Evolutionary conservation across 2,329 filamentous ascomycete genomes (phyloP), one percentile per base, ranked within the genome.

Genomic region (Amylocarpus encephaloides): DNA sequence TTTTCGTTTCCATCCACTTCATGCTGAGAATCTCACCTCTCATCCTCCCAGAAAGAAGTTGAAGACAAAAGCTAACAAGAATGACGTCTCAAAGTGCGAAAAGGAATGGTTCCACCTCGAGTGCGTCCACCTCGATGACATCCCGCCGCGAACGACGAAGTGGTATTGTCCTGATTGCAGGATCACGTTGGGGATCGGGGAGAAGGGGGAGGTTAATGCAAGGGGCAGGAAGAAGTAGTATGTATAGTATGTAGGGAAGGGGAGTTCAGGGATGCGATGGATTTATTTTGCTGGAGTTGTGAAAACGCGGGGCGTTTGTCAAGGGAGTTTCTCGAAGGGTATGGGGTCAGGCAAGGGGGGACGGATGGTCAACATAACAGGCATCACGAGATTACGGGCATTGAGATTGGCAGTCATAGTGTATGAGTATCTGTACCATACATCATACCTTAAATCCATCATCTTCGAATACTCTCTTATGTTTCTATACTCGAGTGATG

Each of bases 121-220:
- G 56, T 93, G 88, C 62, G 85, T 93, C 5, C 82, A 77, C 5
- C 72, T 93, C 32, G 72, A 75, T 10, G 72, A 82, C 19, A 79
- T 86, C 52, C 86, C 87, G 10, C 78, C 82, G 2, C 75, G 85
- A 15, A 85, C 85, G 30, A 83, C 83, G 2, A 90, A 89, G 67
- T 93, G 88, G 88, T 93, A 89, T 62, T 93, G 88, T 67, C 86
- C 86, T 1, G 82, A 88, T 44, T 93, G 88, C 63, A 73, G 83
- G 36, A 76, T 79, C 54, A 69, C 76, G 29, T 68, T 84, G 30
- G 79, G 80, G 43, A 80, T 83, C 58, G 80, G 80, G 5, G 78
- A 81, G 67, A 79, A 74, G 66, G 80, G 80, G 2, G 79, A 83
- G 61, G 77, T 83, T 10, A 83, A 57, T 50, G 62, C 63, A 19